Conservation (phyloP, 768 basidiomycete species). For the Pulveroboletus frians region DNA sequence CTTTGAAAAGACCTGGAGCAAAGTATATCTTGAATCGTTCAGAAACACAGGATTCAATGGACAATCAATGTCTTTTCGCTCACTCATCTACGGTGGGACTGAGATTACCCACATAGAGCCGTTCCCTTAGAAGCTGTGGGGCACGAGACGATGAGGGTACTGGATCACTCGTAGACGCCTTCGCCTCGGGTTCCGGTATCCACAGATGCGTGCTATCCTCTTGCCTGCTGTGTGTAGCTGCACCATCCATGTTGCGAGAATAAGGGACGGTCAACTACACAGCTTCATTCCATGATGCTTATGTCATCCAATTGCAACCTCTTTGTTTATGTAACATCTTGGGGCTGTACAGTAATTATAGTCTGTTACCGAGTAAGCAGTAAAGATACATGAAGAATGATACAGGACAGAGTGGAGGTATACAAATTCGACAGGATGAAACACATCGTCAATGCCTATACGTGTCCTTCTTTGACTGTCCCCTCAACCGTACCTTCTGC, state of each 20-base stretch:
- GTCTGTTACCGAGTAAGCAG: too few relatives aligned
- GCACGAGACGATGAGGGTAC: conserved; percentile 22
- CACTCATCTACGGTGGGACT: conserved; percentile 86
- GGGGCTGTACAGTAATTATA: too few relatives aligned
- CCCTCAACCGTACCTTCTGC: conserved; percentile 3
- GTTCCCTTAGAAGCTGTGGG: conserved; percentile 49
- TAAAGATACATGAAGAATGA: not conserved
- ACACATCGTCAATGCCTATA: not conserved
- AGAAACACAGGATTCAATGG: conserved; percentile 2
- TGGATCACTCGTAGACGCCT: conserved; percentile 14
- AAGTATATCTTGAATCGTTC: conserved; percentile 57
- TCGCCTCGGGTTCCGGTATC: conserved; percentile 28
- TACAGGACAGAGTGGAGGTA: not conserved
- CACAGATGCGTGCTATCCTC: conserved; percentile 23
- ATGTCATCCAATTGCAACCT: conserved; percentile 8
- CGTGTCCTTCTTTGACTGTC: conserved; percentile 4
- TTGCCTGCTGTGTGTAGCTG: not conserved
- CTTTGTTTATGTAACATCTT: too few relatives aligned
- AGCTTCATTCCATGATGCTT: conserved; percentile 2
- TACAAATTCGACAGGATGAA: too few relatives aligned
- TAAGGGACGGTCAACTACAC: not conserved
- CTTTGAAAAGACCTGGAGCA: conserved; percentile 87
- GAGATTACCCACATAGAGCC: conserved; percentile 88
- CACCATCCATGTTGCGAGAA: conserved; percentile 12
- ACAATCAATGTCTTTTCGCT: conserved; percentile 19